Conservation (phyloP, 2,329 filamentous ascomycete species). For the Curvularia eragrostidis region DNA sequence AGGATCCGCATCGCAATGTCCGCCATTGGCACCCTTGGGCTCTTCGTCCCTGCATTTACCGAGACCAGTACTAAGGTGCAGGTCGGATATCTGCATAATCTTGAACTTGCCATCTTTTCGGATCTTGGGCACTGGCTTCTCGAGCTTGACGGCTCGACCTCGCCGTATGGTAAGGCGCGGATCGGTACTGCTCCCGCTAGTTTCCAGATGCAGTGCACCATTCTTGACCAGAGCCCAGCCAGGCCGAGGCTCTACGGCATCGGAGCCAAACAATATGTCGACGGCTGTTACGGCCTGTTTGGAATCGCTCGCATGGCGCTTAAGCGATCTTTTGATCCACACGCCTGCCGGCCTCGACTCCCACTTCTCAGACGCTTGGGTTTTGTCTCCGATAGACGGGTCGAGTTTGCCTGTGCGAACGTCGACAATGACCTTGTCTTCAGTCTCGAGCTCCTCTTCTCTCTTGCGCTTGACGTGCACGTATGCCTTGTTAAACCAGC, state of each 20-base stretch:
- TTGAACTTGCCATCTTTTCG: conserved; percentile 93
- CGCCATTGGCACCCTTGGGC: conserved; percentile 73
- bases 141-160: conserved; percentile 68
- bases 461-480: conserved; percentile 82
- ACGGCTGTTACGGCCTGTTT: conserved; percentile 77
- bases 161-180: conserved; percentile 80
- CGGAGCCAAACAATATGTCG: conserved; percentile 87
- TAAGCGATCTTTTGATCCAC: conserved; percentile 80
- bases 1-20: conserved; percentile 87
- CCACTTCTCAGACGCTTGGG: conserved; percentile 70
- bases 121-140: conserved; percentile 78
- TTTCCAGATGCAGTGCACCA: conserved; percentile 68
- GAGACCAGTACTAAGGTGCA: conserved; percentile 90
- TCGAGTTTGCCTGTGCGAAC: conserved; percentile 75
- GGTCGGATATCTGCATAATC: conserved; percentile 93
- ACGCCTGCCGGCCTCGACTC: conserved; percentile 78
- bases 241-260: conserved; percentile 86
- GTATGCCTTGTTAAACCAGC: conserved; percentile 79
- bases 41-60: conserved; percentile 87
- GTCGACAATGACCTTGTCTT: conserved; percentile 82
- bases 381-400: conserved; percentile 65
- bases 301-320: conserved; percentile 76
- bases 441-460: conserved; percentile 77
- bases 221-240: conserved; percentile 83
- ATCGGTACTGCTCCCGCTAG: conserved; percentile 66